phyloP scores from a whole-genome alignment of 179 eudicot genomes.

The Vitellaria paradoxa region DNA sequence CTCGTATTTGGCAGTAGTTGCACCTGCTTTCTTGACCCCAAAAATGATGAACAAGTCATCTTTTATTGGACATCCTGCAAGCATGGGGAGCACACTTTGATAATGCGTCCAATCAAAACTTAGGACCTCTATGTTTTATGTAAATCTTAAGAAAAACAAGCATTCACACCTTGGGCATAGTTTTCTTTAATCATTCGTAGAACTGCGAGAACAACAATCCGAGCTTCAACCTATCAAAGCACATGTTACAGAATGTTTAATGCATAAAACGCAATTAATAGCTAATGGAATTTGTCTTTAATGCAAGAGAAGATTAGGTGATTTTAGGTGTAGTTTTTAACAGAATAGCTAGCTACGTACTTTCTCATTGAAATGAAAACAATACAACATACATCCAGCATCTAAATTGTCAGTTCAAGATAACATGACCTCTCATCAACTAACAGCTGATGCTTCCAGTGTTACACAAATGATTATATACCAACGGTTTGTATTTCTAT shows the following conservation, averaged over 20 bases:
- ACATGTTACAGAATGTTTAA: slow-evolving; percentile 1
- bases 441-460: too few relatives aligned
- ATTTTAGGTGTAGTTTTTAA: neutral
- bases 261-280: neutral
- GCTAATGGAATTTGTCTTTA: neutral
- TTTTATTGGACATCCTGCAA: slow-evolving; percentile 57
- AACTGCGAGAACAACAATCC: slow-evolving; percentile 87
- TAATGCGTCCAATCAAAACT: neutral
- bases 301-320: neutral
- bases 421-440: neutral
- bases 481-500: too few relatives aligned
- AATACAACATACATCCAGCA: neutral
- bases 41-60: slow-evolving; percentile 72
- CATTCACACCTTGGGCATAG: slow-evolving; percentile 51
- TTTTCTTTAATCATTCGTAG: slow-evolving; percentile 85
- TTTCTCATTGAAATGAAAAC: neutral
- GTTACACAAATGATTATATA: too few relatives aligned
- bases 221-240: slow-evolving; percentile 75
- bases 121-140: neutral
- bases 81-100: neutral
- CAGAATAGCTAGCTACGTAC: neutral
- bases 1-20: slow-evolving; percentile 12
- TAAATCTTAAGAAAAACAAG: slow-evolving; percentile 9
- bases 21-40: slow-evolving; percentile 37
- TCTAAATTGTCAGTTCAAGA: neutral